Percentiles rank a stretch among this genome's conserved stretches.
phyloP scores from a whole-genome alignment of 192 early-diverging fungal species.

The Coemansia sp. region DNA sequence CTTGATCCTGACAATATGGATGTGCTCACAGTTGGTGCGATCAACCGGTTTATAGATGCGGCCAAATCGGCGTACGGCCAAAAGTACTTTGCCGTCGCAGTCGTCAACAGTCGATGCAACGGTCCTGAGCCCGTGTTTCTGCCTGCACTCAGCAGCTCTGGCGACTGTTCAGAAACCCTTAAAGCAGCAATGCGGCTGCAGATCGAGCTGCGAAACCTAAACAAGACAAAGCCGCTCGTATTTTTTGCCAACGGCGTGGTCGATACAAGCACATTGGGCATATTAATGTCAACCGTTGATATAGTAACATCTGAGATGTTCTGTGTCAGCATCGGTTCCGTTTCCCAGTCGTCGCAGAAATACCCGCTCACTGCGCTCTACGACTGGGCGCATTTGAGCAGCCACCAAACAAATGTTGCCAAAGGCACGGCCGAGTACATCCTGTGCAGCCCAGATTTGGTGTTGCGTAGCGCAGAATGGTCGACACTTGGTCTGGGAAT shows the following conservation, averaged over 20 bases:
- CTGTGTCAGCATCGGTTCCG: not conserved
- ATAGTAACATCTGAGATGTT: slow-evolving; percentile 34
- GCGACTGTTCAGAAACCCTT: not conserved
- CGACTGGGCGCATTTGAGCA: slow-evolving; percentile 33
- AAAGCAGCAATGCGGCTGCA: slow-evolving; percentile 23
- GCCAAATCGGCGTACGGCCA: slow-evolving; percentile 13
- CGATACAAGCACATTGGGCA: slow-evolving; percentile 24
- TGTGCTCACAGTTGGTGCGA: slow-evolving; percentile 16
- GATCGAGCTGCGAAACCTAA: slow-evolving; percentile 33
- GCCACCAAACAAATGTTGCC: not conserved
- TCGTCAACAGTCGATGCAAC: slow-evolving; percentile 17
- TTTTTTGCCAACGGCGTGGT: slow-evolving; percentile 38
- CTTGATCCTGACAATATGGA: not conserved
- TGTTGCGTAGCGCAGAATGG: slow-evolving; percentile 39
- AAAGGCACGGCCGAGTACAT: slow-evolving; percentile 40
- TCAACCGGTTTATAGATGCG: slow-evolving; percentile 11
- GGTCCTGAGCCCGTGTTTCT: slow-evolving; percentile 19
- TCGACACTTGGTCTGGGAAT: slow-evolving; percentile 20
- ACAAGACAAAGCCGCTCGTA: slow-evolving; percentile 31
- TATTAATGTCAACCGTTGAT: slow-evolving; percentile 27
- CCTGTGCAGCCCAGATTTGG: slow-evolving; percentile 19
- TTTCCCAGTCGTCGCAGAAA: not conserved
- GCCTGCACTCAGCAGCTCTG: slow-evolving; percentile 19
- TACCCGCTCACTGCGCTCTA: slow-evolving; percentile 25
- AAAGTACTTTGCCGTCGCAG: slow-evolving; percentile 26